These are phyloP conservation scores for Trametes cinnabarina DNA, from an alignment of 768 basidiomycete genomes.

Conservation along the genomic window DNA sequence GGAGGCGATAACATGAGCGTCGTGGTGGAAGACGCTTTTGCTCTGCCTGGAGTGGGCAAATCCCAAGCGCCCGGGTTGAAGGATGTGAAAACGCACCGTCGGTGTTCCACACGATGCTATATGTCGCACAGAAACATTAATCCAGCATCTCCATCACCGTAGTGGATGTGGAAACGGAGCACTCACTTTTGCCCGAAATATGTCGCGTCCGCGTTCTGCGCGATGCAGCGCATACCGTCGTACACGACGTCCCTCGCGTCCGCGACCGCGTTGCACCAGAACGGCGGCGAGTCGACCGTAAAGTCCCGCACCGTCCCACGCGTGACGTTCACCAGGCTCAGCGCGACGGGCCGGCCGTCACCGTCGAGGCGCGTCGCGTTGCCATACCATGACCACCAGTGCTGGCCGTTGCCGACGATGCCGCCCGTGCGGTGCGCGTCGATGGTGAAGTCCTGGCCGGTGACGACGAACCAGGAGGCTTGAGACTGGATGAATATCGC, in stretches of 20 bases:
- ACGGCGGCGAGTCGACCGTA: conserved; percentile 52
- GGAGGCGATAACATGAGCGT: background rate
- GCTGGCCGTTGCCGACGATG: conserved; percentile 60
- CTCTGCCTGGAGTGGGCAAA: too few species aligned
- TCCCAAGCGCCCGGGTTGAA: too few species aligned
- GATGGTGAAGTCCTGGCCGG: conserved; percentile 52
- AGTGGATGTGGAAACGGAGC: background rate
- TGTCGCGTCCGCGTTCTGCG: conserved; percentile 51
- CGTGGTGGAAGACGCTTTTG: background rate
- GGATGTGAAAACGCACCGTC: conserved; percentile 40
- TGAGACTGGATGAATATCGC: conserved; percentile 65
- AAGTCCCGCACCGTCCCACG: conserved; percentile 47
- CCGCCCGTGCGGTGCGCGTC: conserved; percentile 56
- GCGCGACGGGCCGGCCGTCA: conserved; percentile 56
- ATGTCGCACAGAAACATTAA: background rate
- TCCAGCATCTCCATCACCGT: background rate
- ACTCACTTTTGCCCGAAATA: conserved; percentile 50
- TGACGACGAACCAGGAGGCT: conserved; percentile 64
- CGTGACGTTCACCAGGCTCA: conserved; percentile 47
- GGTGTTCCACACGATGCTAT: conserved; percentile 56
- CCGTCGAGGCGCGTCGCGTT: conserved; percentile 48
- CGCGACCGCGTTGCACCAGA: conserved; percentile 59
- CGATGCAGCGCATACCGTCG: conserved; percentile 58
- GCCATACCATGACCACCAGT: conserved; percentile 57
- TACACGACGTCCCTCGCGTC: conserved; percentile 49